These are phyloP conservation scores for Dendrobium nobile DNA, from an alignment of 106 monocot species.

Conservation along the genomic window DNA sequence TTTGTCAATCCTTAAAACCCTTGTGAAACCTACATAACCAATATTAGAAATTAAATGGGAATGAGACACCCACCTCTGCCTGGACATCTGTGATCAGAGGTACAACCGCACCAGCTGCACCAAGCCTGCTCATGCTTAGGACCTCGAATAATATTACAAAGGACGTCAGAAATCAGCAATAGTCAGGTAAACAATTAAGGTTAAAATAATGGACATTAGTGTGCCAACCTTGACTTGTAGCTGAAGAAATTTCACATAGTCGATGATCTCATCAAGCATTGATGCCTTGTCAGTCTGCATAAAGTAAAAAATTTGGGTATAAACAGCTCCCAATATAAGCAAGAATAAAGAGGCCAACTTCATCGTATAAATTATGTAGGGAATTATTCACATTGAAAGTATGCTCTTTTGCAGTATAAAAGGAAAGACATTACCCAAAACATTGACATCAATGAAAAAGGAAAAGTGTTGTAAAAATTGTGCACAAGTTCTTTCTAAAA, in stretches of 20 bases:
- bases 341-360: background rate
- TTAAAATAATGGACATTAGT: background rate
- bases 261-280: constrained; percentile 92
- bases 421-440: background rate
- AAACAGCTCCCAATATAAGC: background rate
- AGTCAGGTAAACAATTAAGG: background rate
- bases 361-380: background rate
- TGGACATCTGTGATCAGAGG: constrained; percentile 54
- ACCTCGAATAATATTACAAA: constrained; percentile 37
- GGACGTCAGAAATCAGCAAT: constrained; percentile 1
- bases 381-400: background rate
- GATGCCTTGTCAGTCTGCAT: constrained; percentile 84
- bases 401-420: background rate
- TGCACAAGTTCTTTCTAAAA: no score
- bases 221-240: constrained; percentile 78
- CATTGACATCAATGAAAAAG: background rate
- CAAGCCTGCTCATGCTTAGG: constrained; percentile 80
- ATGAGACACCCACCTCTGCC: constrained; percentile 36
- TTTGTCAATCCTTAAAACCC: background rate
- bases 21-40: background rate
- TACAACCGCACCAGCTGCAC: constrained; percentile 58
- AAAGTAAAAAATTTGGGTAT: background rate
- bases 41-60: background rate
- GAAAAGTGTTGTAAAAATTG: no score
- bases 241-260: constrained; percentile 90